These are phyloP conservation scores for Stephania japonica DNA, from an alignment of 164 flowering plant genomes.

Conservation along the genomic window DNA sequence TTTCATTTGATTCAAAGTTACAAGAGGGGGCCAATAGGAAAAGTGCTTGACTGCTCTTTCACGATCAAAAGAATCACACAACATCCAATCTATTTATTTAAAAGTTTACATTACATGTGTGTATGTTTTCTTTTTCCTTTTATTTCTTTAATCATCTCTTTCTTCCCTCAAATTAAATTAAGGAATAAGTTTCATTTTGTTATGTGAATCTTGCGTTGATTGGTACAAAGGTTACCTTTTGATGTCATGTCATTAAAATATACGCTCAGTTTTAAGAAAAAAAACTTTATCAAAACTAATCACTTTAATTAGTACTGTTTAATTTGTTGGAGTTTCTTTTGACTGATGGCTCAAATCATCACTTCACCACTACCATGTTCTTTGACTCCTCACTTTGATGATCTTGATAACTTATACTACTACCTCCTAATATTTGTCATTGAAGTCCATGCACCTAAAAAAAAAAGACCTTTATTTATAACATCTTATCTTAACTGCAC, in stretches of 20 bases:
- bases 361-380: not conserved
- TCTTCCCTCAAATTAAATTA: not conserved
- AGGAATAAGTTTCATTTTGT: not conserved
- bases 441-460: not conserved
- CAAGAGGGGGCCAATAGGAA: not conserved
- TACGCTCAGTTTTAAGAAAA: not conserved
- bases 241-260: not conserved
- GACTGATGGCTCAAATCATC: constrained; percentile 10
- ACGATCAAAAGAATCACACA: not conserved
- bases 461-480: too few species aligned
- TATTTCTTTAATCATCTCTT: not conserved
- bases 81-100: not conserved
- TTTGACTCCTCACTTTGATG: constrained; percentile 1
- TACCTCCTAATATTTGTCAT: not conserved
- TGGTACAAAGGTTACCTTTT: not conserved
- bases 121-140: not conserved
- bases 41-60: constrained; percentile 1
- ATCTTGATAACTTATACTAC: not conserved
- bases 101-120: not conserved
- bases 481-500: too few species aligned
- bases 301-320: not conserved
- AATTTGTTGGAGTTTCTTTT: not conserved
- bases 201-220: not conserved
- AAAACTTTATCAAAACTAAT: not conserved
- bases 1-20: not conserved